A percentile compares a stretch with the other conserved stretches of the same genome.
Conservation (phyloP, 2,329 filamentous ascomycete species). For the Thielaviopsis musarum region DNA sequence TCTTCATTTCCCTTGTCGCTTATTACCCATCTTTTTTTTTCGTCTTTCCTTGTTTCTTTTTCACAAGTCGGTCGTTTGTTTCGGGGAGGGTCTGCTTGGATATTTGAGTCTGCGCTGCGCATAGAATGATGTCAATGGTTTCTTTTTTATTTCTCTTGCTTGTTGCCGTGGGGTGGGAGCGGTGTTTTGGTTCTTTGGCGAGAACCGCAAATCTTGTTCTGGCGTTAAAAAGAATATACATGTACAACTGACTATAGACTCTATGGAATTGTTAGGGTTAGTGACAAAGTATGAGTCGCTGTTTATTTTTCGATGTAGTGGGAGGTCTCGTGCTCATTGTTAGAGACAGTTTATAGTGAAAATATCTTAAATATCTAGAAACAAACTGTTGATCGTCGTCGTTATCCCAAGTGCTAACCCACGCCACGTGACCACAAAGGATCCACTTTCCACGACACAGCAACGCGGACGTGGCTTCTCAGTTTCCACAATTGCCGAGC, state of each 20-base stretch:
- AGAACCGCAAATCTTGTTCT: not conserved
- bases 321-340: too few species aligned
- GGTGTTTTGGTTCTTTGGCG: not conserved
- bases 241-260: not conserved
- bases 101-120: not conserved
- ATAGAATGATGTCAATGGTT: slow-evolving; percentile 6
- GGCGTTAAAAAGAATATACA: not conserved
- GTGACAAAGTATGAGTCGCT: too few species aligned
- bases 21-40: not conserved
- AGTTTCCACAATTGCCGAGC: not conserved
- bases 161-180: not conserved
- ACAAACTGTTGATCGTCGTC: not conserved
- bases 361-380: not conserved
- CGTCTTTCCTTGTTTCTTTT: not conserved
- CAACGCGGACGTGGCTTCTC: not conserved
- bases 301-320: too few species aligned
- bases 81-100: not conserved
- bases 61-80: not conserved
- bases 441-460: not conserved
- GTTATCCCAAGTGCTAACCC: not conserved
- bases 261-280: not conserved
- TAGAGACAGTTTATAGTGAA: too few species aligned
- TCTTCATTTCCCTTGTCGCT: not conserved
- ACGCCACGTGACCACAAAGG: not conserved
- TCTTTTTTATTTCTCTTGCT: not conserved